phyloP scores from a whole-genome alignment of 1,284 basidiomycete genomes.

The Polyporus tsugae region DNA sequence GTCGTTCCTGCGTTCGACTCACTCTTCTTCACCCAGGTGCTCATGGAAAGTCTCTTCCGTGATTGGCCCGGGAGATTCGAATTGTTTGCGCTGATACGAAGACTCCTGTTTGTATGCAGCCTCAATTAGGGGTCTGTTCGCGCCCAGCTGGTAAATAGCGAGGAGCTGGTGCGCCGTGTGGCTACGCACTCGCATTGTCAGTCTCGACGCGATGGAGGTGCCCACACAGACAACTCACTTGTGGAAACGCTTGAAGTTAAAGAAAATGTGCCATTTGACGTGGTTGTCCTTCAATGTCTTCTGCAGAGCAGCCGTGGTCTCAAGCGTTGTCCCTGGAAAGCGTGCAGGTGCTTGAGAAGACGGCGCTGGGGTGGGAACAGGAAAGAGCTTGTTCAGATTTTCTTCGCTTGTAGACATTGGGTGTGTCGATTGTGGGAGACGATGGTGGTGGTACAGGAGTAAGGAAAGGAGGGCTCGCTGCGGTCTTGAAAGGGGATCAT shows the following conservation, averaged over 20 bases:
- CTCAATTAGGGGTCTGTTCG: constrained; percentile 48
- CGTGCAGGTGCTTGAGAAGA: constrained; percentile 33
- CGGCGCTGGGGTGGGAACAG: constrained; percentile 21
- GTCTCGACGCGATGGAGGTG: neutral
- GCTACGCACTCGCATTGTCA: constrained; percentile 38
- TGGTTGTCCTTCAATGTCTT: constrained; percentile 63
- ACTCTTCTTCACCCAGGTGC: constrained; percentile 60
- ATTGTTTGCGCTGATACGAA: constrained; percentile 48
- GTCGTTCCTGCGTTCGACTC: constrained; percentile 22
- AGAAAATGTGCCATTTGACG: constrained; percentile 66
- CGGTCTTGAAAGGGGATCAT: neutral
- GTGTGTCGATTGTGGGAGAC: neutral
- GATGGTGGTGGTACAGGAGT: neutral
- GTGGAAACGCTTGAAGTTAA: constrained; percentile 65
- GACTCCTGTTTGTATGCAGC: constrained; percentile 53
- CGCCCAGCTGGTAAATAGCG: constrained; percentile 60
- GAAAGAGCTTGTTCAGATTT: constrained; percentile 30
- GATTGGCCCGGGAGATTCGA: constrained; percentile 53
- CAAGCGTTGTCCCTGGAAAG: constrained; percentile 57
- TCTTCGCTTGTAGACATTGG: constrained; percentile 14
- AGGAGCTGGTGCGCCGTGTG: constrained; percentile 60
- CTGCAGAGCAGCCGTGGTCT: constrained; percentile 54
- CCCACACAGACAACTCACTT: constrained; percentile 46
- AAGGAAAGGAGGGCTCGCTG: neutral
- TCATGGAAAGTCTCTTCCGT: constrained; percentile 54